Evolutionary conservation across 192 early-diverging fungal species (phyloP), one percentile per base, ranked within the genome.

Genomic region (Gaertneriomyces semiglobifer): DNA sequence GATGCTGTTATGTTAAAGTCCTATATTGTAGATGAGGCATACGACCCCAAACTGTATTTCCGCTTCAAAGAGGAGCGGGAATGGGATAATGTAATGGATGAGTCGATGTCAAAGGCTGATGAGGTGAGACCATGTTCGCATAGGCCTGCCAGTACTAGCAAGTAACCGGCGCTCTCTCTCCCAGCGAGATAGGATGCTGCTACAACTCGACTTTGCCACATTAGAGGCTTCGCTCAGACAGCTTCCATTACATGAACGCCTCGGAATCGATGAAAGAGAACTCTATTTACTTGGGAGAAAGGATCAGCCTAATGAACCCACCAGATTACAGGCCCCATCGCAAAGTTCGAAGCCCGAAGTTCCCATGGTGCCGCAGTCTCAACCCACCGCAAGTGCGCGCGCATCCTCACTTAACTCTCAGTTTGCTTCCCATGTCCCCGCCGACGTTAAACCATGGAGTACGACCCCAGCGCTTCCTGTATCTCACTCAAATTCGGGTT

Each of bases 41-140:
- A 66, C 25, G 65, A 66, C 38, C 44, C 65, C 19, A 14, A 12
- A 1, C n/a, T 66, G 18, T 66, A 66, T 41, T 66, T 66, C 25
- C 65, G 47, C 14, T 58, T 66, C 46, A 41, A 47, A 11, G 65
- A 66, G n/a, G 65, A 66, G 42, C 12, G 45, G 55, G 65, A 58
- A 8, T 66, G 40, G 53, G 65, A 44, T 9, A 40, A 65, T 25
- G 51, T 56, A 9, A 19, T 41, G 20, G 50, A 20, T 6, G 51
- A 38, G 20, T 48, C 51, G 14, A 41, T 44, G 19, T 4, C 19
- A 11, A 42, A 18, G 14, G 41, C 42, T 5, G 63, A 65, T 55
- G 63, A 65, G 52, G 63, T 65, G n/a, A 40, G 63, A n/a, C 18
- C 5, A n/a, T 58, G 4, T 58, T 11, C 52, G 62, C 33, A 53